phyloP scores from a whole-genome alignment of 192 early-diverging fungal species.

The Backusella liffmaniae region DNA sequence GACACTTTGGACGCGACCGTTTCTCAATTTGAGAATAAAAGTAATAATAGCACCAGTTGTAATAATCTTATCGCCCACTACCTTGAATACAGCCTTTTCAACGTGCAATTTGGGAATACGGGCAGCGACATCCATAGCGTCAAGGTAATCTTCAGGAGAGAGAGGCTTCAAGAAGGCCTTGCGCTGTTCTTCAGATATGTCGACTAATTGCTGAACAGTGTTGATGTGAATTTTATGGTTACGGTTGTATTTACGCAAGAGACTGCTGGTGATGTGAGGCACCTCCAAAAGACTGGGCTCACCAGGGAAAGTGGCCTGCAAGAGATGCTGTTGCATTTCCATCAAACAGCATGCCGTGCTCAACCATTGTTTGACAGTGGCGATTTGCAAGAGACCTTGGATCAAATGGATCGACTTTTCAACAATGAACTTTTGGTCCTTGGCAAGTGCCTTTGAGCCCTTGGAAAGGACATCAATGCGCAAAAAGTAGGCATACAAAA shows the following conservation, averaged over 20 bases:
- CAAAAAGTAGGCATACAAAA: conserved; percentile 85
- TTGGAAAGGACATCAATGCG: conserved; percentile 64
- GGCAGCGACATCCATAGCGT: conserved; percentile 72
- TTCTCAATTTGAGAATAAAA: conserved; percentile 54
- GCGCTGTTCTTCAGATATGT: conserved; percentile 64
- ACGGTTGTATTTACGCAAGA: conserved; percentile 58
- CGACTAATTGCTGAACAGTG: conserved; percentile 65
- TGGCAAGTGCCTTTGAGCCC: conserved; percentile 24
- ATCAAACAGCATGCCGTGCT: conserved; percentile 65
- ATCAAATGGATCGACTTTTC: conserved; percentile 73
- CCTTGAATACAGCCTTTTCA: conserved; percentile 76
- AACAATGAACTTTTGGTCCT: conserved; percentile 70
- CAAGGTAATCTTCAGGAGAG: conserved; percentile 62
- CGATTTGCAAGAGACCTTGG: conserved; percentile 86
- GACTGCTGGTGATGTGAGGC: conserved; percentile 71
- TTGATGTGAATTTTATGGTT: conserved; percentile 64
- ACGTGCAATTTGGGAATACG: conserved; percentile 78
- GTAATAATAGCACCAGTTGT: conserved; percentile 80
- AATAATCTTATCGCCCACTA: conserved; percentile 73
- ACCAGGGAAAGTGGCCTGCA: conserved; percentile 82
- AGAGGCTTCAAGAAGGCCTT: conserved; percentile 54
- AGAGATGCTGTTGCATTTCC: conserved; percentile 84
- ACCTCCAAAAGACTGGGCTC: conserved; percentile 85
- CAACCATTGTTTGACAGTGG: conserved; percentile 85
- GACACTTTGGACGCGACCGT: conserved; percentile 29